Conservation (phyloP, 306 rosid species). For the Fragaria ananassa region DNA sequence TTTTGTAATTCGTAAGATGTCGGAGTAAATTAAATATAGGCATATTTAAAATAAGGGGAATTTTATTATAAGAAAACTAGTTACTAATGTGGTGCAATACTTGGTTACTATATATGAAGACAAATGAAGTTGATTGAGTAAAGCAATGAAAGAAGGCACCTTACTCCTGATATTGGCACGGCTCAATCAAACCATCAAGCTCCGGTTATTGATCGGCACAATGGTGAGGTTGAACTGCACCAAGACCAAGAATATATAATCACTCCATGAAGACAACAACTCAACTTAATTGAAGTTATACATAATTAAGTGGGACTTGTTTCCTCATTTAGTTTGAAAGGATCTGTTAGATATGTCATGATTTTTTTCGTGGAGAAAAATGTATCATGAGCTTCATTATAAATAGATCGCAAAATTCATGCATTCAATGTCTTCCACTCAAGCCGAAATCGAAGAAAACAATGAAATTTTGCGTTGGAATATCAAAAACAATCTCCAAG, state of each 20-base stretch:
- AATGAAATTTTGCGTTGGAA: not conserved
- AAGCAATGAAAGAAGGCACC: not conserved
- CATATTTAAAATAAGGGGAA: too few species aligned
- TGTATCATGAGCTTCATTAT: not conserved
- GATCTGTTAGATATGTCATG: too few species aligned
- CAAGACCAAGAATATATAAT: conserved; percentile 29
- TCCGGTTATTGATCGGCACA: conserved; percentile 15
- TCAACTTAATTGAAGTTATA: not conserved
- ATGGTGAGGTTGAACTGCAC: conserved; percentile 45
- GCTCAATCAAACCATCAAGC: conserved; percentile 39
- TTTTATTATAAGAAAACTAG: too few species aligned
- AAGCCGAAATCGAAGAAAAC: not conserved
- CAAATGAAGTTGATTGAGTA: not conserved
- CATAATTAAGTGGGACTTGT: not conserved
- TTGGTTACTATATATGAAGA: too few species aligned
- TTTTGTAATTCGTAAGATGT: too few species aligned
- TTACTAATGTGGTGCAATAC: too few species aligned
- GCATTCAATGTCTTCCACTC: not conserved
- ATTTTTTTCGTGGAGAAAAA: not conserved
- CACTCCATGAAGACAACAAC: not conserved
- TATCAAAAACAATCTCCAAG: not conserved
- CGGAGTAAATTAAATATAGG: not conserved
- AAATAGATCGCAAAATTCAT: not conserved
- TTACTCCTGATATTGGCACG: conserved; percentile 48
- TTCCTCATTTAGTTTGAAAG: not conserved